These are phyloP conservation scores for Chlorophyllum brunneum DNA, from an alignment of 768 basidiomycete genomes.

Conservation along the genomic window DNA sequence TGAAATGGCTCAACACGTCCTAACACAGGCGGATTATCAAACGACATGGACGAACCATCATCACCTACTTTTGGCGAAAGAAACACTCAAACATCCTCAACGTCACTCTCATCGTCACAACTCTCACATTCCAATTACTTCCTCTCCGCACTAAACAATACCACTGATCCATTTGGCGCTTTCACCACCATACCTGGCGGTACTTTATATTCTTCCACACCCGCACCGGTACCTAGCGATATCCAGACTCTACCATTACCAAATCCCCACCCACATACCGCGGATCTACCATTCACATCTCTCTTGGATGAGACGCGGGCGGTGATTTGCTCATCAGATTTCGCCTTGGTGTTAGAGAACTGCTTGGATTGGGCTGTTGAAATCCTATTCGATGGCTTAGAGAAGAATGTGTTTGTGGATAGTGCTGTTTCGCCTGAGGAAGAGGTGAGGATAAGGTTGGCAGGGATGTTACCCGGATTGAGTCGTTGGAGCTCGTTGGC, in stretches of 20 bases:
- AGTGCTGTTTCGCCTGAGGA: conserved; percentile 22
- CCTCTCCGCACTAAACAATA: conserved; percentile 20
- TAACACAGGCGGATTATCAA: conserved; percentile 59
- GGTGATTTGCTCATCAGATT: conserved; percentile 65
- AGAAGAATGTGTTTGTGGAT: conserved; percentile 57
- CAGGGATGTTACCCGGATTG: conserved; percentile 76
- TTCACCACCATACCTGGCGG: conserved; percentile 8
- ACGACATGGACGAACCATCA: conserved; percentile 5
- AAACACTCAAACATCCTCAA: conserved; percentile 17
- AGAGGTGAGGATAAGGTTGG: conserved; percentile 61
- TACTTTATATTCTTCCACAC: not conserved
- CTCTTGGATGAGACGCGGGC: conserved; percentile 69
- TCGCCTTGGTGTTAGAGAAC: conserved; percentile 64
- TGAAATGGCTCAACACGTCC: conserved; percentile 64
- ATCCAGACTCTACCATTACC: conserved; percentile 17
- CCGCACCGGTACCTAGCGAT: not conserved
- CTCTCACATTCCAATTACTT: conserved; percentile 27
- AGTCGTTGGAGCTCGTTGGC: conserved; percentile 74
- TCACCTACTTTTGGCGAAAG: conserved; percentile 2
- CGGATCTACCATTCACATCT: conserved; percentile 49
- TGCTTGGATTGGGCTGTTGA: conserved; percentile 68
- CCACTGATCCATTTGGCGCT: not conserved
- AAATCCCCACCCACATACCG: conserved; percentile 25
- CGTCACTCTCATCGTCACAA: conserved; percentile 25
- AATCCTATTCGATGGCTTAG: conserved; percentile 59